These are phyloP conservation scores for Fagopyrum homotropicum DNA, from an alignment of 148 eudicot species.

Conservation along the genomic window DNA sequence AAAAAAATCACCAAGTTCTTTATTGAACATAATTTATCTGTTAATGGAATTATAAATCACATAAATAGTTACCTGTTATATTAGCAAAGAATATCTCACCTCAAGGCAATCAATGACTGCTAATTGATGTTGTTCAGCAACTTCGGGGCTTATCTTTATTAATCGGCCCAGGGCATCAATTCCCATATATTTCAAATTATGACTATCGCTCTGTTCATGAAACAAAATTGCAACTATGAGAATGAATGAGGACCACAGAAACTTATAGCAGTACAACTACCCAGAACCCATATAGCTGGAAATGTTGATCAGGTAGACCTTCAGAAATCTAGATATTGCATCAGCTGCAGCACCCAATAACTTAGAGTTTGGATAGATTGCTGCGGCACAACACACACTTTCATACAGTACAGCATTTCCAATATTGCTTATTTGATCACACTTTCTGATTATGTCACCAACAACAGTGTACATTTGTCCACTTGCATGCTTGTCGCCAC, in stretches of 20 bases:
- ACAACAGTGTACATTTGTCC: slow-evolving; percentile 92
- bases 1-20: background rate
- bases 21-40: background rate
- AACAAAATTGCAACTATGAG: slow-evolving; percentile 4
- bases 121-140: slow-evolving; percentile 95
- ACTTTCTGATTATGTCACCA: slow-evolving; percentile 79
- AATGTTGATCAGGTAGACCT: slow-evolving; percentile 31
- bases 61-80: background rate
- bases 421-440: slow-evolving; percentile 75
- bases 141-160: slow-evolving; percentile 86
- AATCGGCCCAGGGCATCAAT: slow-evolving; percentile 93
- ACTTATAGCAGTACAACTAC: background rate
- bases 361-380: slow-evolving; percentile 67
- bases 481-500: slow-evolving; percentile 93
- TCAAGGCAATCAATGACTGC: slow-evolving; percentile 97
- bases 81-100: slow-evolving; percentile 40
- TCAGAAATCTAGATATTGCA: slow-evolving; percentile 81
- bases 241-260: slow-evolving; percentile 6
- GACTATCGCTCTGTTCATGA: slow-evolving; percentile 82
- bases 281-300: background rate
- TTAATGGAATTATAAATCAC: background rate
- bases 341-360: slow-evolving; percentile 84
- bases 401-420: slow-evolving; percentile 98
- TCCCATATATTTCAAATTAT: slow-evolving; percentile 94
- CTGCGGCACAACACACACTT: slow-evolving; percentile 78